phyloP scores from a whole-genome alignment of 176 grass and related monocot genomes.

The Oryza meyeriana region DNA sequence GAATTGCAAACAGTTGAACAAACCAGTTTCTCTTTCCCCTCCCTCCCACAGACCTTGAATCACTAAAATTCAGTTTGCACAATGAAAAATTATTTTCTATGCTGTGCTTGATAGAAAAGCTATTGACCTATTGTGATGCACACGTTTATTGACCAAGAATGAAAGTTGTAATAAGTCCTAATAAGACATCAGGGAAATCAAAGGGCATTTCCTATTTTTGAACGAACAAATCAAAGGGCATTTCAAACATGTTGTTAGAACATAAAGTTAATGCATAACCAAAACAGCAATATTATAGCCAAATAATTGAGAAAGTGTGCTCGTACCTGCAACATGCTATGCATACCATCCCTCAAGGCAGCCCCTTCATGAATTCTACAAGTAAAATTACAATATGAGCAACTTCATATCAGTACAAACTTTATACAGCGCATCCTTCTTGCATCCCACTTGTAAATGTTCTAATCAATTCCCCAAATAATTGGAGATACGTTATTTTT shows the following conservation, averaged over 20 bases:
- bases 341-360: slow-evolving; percentile 27
- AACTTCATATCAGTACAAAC: slow-evolving; percentile 7
- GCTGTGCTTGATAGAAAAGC: background rate
- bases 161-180: background rate
- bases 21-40: background rate
- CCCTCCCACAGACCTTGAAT: background rate
- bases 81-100: background rate
- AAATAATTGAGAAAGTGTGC: slow-evolving; percentile 4
- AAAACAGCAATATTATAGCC: background rate
- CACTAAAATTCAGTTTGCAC: background rate
- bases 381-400: slow-evolving; percentile 14
- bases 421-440: background rate
- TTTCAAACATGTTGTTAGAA: background rate
- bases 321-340: slow-evolving; percentile 39
- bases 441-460: background rate
- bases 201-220: no score
- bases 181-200: background rate
- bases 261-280: slow-evolving; percentile 10
- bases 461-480: background rate
- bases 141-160: slow-evolving; percentile 6
- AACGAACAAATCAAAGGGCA: background rate
- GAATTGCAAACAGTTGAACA: background rate
- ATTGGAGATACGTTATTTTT: background rate
- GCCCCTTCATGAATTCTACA: slow-evolving; percentile 39
- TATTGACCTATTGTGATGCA: background rate